A percentile compares a stretch with the other conserved stretches of the same genome.
phyloP scores from a whole-genome alignment of 2,329 filamentous ascomycete species.

The Paraphaeosphaeria minitans region DNA sequence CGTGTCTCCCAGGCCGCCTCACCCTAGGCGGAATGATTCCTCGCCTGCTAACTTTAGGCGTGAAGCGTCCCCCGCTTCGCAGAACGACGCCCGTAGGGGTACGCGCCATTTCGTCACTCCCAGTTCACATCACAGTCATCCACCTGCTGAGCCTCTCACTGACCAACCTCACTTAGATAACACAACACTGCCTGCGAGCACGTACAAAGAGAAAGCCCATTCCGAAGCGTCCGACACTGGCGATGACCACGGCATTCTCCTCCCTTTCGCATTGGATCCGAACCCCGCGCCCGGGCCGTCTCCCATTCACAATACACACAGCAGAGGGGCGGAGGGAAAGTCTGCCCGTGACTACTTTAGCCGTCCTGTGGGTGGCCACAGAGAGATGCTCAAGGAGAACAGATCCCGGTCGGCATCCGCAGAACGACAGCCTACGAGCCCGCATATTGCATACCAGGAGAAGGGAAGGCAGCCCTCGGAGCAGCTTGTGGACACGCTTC shows the following conservation, averaged over 20 bases:
- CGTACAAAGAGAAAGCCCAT: slow-evolving; percentile 78
- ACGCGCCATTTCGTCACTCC: slow-evolving; percentile 9
- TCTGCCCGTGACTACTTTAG: slow-evolving; percentile 53
- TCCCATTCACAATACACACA: slow-evolving; percentile 38
- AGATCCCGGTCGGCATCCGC: slow-evolving; percentile 53
- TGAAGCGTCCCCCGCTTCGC: slow-evolving; percentile 43
- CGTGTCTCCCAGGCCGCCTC: slow-evolving; percentile 61
- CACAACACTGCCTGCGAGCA: slow-evolving; percentile 73
- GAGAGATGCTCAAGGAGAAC: slow-evolving; percentile 50
- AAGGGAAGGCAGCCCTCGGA: slow-evolving; percentile 71
- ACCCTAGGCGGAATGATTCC: slow-evolving; percentile 43
- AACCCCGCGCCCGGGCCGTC: slow-evolving; percentile 52
- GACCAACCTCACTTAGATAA: slow-evolving; percentile 53
- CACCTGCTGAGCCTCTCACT: slow-evolving; percentile 7
- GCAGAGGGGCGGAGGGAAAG: slow-evolving; percentile 32
- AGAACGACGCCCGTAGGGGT: slow-evolving; percentile 44
- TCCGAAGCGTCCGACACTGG: slow-evolving; percentile 66
- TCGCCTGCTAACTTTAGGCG: slow-evolving; percentile 44
- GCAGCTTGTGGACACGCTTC: slow-evolving; percentile 61
- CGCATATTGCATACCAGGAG: slow-evolving; percentile 92
- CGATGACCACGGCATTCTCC: slow-evolving; percentile 61
- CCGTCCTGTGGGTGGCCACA: slow-evolving; percentile 40
- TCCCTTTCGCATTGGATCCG: slow-evolving; percentile 59
- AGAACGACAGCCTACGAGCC: slow-evolving; percentile 61
- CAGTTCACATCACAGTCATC: background rate